Evolutionary conservation across 495 filamentous ascomycete species (phyloP).

Genomic region (Penicillium crystallinum): DNA sequence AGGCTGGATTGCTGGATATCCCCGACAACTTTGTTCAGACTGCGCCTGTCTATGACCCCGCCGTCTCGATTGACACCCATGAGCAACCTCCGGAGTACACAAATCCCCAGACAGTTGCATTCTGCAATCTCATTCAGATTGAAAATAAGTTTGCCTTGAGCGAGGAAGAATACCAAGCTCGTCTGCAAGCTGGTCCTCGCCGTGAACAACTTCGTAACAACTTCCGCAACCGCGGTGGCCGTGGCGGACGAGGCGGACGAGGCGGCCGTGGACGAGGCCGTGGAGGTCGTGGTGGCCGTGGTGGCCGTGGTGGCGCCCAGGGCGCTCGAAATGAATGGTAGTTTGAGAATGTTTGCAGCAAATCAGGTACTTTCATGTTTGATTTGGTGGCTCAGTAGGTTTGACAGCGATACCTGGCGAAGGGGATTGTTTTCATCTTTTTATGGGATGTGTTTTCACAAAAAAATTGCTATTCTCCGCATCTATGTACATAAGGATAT

Average conservation of each 20-base stretch:
- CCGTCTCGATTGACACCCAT: conserved; percentile 26
- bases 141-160: conserved; percentile 67
- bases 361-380: no score
- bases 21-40: conserved; percentile 73
- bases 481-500: not conserved
- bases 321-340: not conserved
- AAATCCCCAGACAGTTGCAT: conserved; percentile 72
- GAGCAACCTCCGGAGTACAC: conserved; percentile 67
- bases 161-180: conserved; percentile 59
- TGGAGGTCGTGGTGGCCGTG: conserved; percentile 20
- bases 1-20: conserved; percentile 53
- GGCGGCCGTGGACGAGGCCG: conserved; percentile 6
- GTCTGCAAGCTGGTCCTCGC: conserved; percentile 35
- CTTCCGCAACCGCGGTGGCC: conserved; percentile 10
- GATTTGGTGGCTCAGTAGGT: no score
- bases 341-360: not conserved
- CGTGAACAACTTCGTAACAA: not conserved
- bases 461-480: not conserved
- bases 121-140: conserved; percentile 74
- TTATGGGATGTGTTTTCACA: not conserved
- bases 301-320: conserved; percentile 12
- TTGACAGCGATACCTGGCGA: no score
- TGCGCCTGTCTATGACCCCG: conserved; percentile 61
- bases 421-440: not conserved
- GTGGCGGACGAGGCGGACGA: conserved; percentile 16